Evolutionary conservation across 148 eudicot species (phyloP), one percentile per base, ranked within the genome.

Genomic region (Cornus kousa): DNA sequence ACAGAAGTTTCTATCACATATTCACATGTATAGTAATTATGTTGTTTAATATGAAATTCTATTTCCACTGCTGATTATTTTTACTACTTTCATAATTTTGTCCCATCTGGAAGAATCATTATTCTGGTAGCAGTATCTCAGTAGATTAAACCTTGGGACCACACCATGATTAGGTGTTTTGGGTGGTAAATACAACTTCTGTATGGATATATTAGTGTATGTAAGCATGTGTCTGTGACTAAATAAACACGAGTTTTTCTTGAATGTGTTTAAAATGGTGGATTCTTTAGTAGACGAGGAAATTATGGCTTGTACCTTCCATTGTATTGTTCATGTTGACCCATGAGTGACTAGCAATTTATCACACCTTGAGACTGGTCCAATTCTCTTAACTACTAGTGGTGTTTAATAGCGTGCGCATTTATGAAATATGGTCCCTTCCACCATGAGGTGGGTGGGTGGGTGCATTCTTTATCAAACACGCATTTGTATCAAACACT

Each of bases 401-500:
- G 74, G 65, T 50, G 74, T 35, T 20, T 23, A 62, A 73, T 9
- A 20, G 20, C 10, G 20, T 2, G 43, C 32, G 59, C 73, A 80
- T 39, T 80, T 60, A 80, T 75, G 78, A 40, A 37, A 68, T 1
- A 57, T 68, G 69, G 35, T 68, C 72, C 23, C n/a, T 57, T n/a
- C 3, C 50, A 68, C 73, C 46, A 40, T n/a, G 57, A 57, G 28
- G 70, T 57, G 59, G 78, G 73, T 80, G 74, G 57, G 67, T 32
- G 20, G 20, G 71, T 68, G 68, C 60, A 2, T 55, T 22, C 72
- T 40, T 40, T 16, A n/a, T 35, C 46, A 22, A 13, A 67, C 12
- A 11, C 22, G n/a, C 35, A 28, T 28, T 28, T 1, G 28, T 28
- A 28, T 28, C 28, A 28, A 28, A 28, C 28, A 28, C 28, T 28